Conservation (phyloP, 331 rosid genomes). For the Stylosanthes scabra region DNA sequence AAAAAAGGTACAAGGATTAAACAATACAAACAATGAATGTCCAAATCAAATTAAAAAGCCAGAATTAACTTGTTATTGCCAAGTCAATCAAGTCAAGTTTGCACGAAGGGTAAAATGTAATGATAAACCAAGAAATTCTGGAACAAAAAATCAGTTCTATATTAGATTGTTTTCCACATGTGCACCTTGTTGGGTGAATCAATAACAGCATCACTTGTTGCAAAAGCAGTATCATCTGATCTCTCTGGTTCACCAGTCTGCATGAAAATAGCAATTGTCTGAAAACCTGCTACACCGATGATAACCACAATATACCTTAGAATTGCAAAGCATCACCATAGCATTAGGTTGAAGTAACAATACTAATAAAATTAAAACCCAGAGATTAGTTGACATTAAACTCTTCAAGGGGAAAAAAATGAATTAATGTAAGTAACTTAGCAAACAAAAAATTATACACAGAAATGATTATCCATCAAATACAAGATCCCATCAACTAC, state of each 20-base stretch:
- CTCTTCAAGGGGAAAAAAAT: slow-evolving; percentile 26
- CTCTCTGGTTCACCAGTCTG: slow-evolving; percentile 88
- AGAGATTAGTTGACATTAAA: slow-evolving; percentile 14
- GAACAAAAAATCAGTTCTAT: slow-evolving; percentile 24
- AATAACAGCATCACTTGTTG: slow-evolving; percentile 71
- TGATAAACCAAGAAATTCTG: no score
- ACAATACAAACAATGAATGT: neutral
- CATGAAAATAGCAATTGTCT: slow-evolving; percentile 99
- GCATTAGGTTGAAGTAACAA: slow-evolving; percentile 48
- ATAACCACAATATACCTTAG: slow-evolving; percentile 94
- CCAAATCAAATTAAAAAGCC: slow-evolving; percentile 17
- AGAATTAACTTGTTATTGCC: slow-evolving; percentile 1
- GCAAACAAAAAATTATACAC: slow-evolving; percentile 14
- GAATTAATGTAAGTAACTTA: slow-evolving; percentile 9
- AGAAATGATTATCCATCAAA: slow-evolving; percentile 11
- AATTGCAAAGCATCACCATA: slow-evolving; percentile 55
- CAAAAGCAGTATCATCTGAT: slow-evolving; percentile 59
- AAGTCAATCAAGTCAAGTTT: neutral
- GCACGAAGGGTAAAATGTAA: neutral
- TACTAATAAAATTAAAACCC: slow-evolving; percentile 32
- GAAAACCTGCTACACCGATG: slow-evolving; percentile 99
- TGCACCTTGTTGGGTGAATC: slow-evolving; percentile 92
- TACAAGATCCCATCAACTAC: slow-evolving; percentile 28
- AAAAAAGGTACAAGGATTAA: neutral
- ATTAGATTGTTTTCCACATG: slow-evolving; percentile 29